Percentiles rank a stretch among this genome's conserved stretches.
These are phyloP conservation scores for Fusarium nisikadoi DNA, from an alignment of 2,329 filamentous ascomycete species.

Conservation along the genomic window DNA sequence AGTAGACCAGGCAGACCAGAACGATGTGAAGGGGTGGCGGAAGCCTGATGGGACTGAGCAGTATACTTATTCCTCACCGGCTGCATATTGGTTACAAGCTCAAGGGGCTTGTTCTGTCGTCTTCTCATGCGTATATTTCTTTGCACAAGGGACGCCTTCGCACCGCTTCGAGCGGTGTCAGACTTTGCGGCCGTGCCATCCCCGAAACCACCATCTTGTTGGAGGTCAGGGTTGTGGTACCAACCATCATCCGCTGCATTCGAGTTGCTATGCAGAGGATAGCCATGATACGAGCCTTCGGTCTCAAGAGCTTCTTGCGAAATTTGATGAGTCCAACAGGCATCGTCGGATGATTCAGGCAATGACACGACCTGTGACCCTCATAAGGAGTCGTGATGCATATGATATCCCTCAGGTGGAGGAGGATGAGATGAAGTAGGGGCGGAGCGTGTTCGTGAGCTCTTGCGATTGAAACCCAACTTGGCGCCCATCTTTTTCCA, in stretches of 20 bases:
- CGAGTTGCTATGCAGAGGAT: conserved; percentile 48
- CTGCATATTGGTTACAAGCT: conserved; percentile 7
- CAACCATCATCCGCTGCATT: conserved; percentile 33
- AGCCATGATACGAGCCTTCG: conserved; percentile 60
- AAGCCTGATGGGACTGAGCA: conserved; percentile 4
- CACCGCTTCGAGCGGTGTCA: conserved; percentile 25
- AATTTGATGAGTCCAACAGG: conserved; percentile 34
- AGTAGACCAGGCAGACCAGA: conserved; percentile 3
- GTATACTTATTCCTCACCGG: neutral
- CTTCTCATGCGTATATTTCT: conserved; percentile 42
- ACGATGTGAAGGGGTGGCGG: conserved; percentile 4
- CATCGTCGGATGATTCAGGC: conserved; percentile 50
- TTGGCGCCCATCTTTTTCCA: conserved; percentile 75
- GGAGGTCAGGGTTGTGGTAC: conserved; percentile 32
- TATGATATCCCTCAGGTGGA: conserved; percentile 50
- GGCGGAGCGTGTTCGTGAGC: conserved; percentile 55
- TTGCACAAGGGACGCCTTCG: conserved; percentile 36
- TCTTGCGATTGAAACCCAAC: conserved; percentile 67
- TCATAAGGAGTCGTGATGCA: conserved; percentile 62
- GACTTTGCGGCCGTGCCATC: conserved; percentile 63
- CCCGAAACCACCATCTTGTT: conserved; percentile 48
- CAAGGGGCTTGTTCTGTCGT: conserved; percentile 26
- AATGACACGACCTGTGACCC: conserved; percentile 66
- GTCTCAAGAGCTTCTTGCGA: conserved; percentile 45
- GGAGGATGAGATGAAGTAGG: conserved; percentile 57